A percentile compares a stretch with the other conserved stretches of the same genome.
Conservation (phyloP, 805 yeast genomes). For the Candida andamanensis region DNA sequence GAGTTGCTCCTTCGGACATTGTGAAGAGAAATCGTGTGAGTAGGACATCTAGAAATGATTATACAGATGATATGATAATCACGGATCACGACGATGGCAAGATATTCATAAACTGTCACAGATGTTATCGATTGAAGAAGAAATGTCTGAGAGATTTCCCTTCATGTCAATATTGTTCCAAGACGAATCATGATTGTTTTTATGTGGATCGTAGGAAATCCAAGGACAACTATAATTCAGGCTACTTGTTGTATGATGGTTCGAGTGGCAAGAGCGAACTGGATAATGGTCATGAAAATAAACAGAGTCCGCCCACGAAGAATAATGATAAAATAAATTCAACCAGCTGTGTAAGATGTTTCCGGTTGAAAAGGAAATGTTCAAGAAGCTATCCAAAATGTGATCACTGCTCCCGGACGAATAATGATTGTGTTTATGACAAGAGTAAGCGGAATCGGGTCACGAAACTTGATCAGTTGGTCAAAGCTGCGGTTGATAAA, state of each 20-base stretch:
- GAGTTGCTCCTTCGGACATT: too few species aligned
- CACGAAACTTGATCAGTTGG: conserved; percentile 5
- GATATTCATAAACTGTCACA: conserved; percentile 8
- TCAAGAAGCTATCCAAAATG: conserved; percentile 33
- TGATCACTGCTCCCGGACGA: conserved; percentile 26
- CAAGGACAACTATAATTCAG: conserved; percentile 9
- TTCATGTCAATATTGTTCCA: conserved; percentile 31
- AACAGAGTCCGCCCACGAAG: too few species aligned
- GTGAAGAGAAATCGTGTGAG: conserved; percentile 3
- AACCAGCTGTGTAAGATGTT: conserved; percentile 36
- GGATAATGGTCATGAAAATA: too few species aligned
- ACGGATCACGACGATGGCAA: neutral
- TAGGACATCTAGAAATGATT: conserved; percentile 5
- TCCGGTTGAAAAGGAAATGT: conserved; percentile 37
- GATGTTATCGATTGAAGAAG: conserved; percentile 34
- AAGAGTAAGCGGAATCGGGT: conserved; percentile 14
- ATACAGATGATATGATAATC: conserved; percentile 4
- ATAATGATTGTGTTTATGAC: conserved; percentile 32
- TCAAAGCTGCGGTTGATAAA: conserved; percentile 5
- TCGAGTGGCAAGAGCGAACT: too few species aligned
- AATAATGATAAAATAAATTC: conserved; percentile 13
- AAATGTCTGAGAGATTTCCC: conserved; percentile 38
- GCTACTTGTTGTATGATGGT: conserved; percentile 1
- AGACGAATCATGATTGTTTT: conserved; percentile 32
- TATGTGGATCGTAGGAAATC: conserved; percentile 19